Evolutionary conservation across 768 basidiomycete genomes (phyloP), one percentile per base, ranked within the genome.

Genomic region (Daedaleopsis sinensis): DNA sequence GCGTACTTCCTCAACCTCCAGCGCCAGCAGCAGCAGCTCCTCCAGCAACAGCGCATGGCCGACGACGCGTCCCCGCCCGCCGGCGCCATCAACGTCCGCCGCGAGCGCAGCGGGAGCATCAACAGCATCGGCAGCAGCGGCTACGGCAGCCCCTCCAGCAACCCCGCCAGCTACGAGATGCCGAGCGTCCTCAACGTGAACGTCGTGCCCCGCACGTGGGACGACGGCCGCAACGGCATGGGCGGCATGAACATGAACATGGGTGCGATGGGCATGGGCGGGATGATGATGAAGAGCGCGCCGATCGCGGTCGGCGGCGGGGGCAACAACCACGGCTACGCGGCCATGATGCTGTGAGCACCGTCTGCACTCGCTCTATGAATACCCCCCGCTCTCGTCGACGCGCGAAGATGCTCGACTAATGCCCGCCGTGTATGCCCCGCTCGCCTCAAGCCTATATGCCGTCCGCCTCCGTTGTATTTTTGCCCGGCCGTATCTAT

Each of bases 241-340:
- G 73, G 71, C 51, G 69, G 65, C 58, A 72, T 73, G 70, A 56
- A 64, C 50, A 76, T 75, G 59, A 72, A 72, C 56, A 72, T 74
- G 67, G 73, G 71, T 49, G 69, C 64, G 57, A 73, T 73, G 70
- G 58, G 65, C 50, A 76, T 75, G 59, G 72, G 72, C 56, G 67
- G 68, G 38, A 70, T 77, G 65, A 68, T 69, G 38, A 70, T 77
- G 65, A 67, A 62, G 47, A 58, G 69, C 50, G 65, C 70, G 21
- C 72, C 79, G 11, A 78, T 81, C 59, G 61, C 63, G 62, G 76
- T 74, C 50, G 71, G 78, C 36, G 75, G 76, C 55, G 75, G 74
- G 51, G 70, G 77, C 56, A 78, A 74, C 61, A 68, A 63, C 55
- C 72, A 72, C 44, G 77, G 73, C 59, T 80, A 78, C 71, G 71